phyloP scores from a whole-genome alignment of 495 filamentous ascomycete genomes.

The Tetracladium setigerum region DNA sequence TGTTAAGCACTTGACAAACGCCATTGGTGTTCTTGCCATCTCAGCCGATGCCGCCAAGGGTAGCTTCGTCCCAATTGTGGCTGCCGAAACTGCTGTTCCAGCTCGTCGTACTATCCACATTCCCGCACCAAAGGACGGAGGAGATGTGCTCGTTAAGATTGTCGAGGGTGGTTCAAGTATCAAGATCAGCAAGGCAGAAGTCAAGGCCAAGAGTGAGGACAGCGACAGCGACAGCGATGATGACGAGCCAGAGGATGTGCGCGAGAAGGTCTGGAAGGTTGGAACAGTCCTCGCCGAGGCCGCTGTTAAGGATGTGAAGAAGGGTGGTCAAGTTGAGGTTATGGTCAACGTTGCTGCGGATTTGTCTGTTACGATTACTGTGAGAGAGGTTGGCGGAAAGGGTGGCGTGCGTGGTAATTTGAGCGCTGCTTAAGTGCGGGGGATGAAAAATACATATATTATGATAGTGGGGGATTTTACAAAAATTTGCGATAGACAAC shows the following conservation, averaged over 20 bases:
- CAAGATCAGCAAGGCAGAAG: constrained; percentile 79
- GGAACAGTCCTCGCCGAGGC: constrained; percentile 80
- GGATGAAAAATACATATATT: too few species aligned
- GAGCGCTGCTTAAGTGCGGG: constrained; percentile 7
- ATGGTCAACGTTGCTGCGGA: constrained; percentile 79
- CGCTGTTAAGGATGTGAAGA: constrained; percentile 72
- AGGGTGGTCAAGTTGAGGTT: constrained; percentile 86
- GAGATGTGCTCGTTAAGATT: constrained; percentile 78
- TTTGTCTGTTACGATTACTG: constrained; percentile 67
- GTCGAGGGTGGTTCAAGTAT: constrained; percentile 83
- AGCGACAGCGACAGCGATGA: constrained; percentile 66
- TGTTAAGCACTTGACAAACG: constrained; percentile 78
- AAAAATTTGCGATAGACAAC: too few species aligned
- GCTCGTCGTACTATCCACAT: constrained; percentile 77
- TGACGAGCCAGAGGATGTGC: constrained; percentile 78
- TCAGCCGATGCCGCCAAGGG: constrained; percentile 52
- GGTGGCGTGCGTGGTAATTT: constrained; percentile 20
- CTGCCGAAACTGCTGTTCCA: constrained; percentile 81
- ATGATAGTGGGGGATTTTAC: too few species aligned
- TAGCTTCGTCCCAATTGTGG: constrained; percentile 69
- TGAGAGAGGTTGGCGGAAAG: constrained; percentile 63
- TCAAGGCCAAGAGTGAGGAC: constrained; percentile 57
- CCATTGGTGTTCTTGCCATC: constrained; percentile 77
- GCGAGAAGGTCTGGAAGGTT: constrained; percentile 90
- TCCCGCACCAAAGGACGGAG: constrained; percentile 63